Evolutionary conservation across 2,329 filamentous ascomycete species (phyloP).

Genomic region (Cytospora paraplurivora): DNA sequence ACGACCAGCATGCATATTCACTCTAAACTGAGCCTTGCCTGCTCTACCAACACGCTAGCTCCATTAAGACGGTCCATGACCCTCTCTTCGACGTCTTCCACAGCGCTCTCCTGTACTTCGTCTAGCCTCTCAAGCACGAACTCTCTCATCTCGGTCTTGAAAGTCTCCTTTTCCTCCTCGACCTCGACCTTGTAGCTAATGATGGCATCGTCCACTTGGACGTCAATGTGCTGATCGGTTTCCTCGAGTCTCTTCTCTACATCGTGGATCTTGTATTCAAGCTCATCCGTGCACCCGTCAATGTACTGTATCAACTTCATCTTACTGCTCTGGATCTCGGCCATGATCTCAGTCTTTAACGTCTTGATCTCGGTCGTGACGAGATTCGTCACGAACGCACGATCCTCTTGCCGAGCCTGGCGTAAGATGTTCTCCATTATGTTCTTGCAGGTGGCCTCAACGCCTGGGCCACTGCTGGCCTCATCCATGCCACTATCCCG

Average conservation of each 20-base stretch:
- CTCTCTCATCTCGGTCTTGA: slow-evolving; percentile 1
- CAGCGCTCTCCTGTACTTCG: background rate
- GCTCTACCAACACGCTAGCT: background rate
- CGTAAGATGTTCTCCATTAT: background rate
- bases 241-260: background rate
- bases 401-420: background rate
- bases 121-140: background rate
- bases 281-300: slow-evolving; percentile 1
- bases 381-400: background rate
- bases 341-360: background rate
- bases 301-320: background rate
- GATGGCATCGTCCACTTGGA: background rate
- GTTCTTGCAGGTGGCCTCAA: background rate
- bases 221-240: background rate
- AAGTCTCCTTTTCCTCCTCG: background rate
- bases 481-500: background rate
- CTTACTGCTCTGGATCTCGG: background rate
- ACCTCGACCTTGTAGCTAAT: background rate
- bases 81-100: background rate
- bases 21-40: background rate
- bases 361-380: background rate
- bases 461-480: background rate
- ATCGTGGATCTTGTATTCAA: background rate
- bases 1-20: background rate
- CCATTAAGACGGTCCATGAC: background rate